Evolutionary conservation across 371 early-diverging fungal species (phyloP), one percentile per base, ranked within the genome.

Genomic region (Mortierella sp.): DNA sequence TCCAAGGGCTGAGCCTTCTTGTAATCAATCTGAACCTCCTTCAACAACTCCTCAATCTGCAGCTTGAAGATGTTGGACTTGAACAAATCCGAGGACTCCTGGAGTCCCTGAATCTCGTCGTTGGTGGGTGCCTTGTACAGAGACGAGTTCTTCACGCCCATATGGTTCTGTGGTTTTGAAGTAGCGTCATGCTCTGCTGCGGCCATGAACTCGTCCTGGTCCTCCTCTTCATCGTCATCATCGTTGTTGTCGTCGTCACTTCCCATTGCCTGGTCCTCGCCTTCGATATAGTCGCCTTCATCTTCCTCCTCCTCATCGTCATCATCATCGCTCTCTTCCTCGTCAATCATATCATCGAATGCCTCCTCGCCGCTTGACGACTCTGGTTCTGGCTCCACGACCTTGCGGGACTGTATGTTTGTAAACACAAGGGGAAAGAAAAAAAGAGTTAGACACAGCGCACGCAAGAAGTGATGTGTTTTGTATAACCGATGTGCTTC

Each of bases 31-130:
- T 86, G 74, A 28, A 95, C 93, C 82, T 98, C 97, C 52, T 88
- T 85, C 47, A 98, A 82, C 63, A 98, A 88, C 84, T 98, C 98
- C 73, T 97, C 97, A 74, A 96, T 94, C 93, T 98, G 97, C 70
- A 98, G 89, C 86, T 95, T 96, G 90, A 98, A 97, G 68, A 98
- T 91, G 87, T 98, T 98, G 38, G 97, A 96, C 77, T 97, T 96
- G 90, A 94, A 97, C 65, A 97, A 89, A 73, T 96, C 95, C 5
- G 94, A 91, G 0, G 96, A 95, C 71, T 97, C 95, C 84, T 94
- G 95, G 72, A 97, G 88, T 54, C 93, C 94, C 82, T 95, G 95
- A 45, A 98, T 92, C 89, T 98, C 99, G n/a, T 96, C 96, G 71
- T 89, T 91, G 9, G 95, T 93, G 8, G 96, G 95, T 45, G 92